Conservation (phyloP, 148 eudicot species). For the Chenopodium quinoa region DNA sequence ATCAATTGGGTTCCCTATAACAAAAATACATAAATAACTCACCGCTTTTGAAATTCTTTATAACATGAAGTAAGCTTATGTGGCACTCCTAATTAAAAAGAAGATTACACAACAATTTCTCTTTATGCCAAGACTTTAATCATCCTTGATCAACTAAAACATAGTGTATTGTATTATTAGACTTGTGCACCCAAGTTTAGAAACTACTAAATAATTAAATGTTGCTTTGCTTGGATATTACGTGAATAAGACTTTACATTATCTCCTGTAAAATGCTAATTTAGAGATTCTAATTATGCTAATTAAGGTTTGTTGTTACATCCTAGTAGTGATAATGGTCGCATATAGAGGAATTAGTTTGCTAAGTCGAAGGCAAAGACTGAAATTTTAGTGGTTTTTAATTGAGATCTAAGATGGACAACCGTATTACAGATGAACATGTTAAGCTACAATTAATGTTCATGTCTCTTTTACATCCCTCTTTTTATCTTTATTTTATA, state of each 20-base stretch:
- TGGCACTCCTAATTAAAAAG: not conserved
- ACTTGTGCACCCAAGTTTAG: constrained; percentile 7
- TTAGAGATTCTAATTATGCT: constrained; percentile 8
- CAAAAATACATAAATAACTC: too few species aligned
- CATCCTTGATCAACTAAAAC: not conserved
- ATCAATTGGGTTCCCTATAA: too few species aligned
- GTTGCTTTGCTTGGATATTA: constrained; percentile 11
- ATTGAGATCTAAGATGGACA: not conserved
- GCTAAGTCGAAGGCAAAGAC: constrained; percentile 21
- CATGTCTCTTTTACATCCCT: constrained; percentile 22
- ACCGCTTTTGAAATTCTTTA: not conserved
- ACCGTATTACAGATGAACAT: constrained; percentile 16
- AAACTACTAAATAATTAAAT: not conserved
- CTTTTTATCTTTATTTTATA: not conserved
- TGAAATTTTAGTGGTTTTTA: constrained; percentile 21
- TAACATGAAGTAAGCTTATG: constrained; percentile 4
- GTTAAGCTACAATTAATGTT: constrained; percentile 22
- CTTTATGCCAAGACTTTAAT: not conserved
- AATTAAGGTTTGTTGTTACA: constrained; percentile 14
- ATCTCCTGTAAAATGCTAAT: not conserved
- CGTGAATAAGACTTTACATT: not conserved
- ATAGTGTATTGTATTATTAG: not conserved
- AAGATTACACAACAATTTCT: not conserved
- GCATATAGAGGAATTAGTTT: constrained; percentile 29
- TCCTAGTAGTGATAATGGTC: constrained; percentile 5